phyloP scores from a whole-genome alignment of 164 flowering plant species.

The grape (Vitis vinifera) region DNA sequence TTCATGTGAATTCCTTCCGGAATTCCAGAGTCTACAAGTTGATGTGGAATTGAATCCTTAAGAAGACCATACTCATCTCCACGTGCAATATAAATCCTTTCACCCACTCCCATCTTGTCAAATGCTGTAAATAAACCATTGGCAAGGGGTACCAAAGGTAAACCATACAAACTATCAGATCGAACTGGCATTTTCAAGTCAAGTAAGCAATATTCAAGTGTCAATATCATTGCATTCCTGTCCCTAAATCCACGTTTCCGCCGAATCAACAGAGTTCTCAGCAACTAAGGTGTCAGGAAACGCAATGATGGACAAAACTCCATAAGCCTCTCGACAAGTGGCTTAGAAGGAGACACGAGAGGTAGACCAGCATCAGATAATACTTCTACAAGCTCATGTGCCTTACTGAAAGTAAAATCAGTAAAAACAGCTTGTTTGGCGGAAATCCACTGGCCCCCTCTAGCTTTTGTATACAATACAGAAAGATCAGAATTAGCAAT shows the following conservation, averaged over 20 bases:
- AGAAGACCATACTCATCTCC: constrained; percentile 82
- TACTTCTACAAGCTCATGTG: constrained; percentile 64
- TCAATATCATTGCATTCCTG: constrained; percentile 62
- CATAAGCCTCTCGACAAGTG: constrained; percentile 63
- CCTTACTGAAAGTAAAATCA: constrained; percentile 67
- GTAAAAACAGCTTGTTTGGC: constrained; percentile 89
- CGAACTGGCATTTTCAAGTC: constrained; percentile 49
- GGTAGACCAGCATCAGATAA: constrained; percentile 86
- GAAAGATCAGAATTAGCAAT: constrained; percentile 63
- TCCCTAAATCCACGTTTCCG: constrained; percentile 73
- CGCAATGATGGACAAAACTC: constrained; percentile 72
- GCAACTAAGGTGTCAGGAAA: constrained; percentile 72
- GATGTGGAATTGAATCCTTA: constrained; percentile 68
- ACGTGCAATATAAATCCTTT: constrained; percentile 66
- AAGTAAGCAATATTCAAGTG: constrained; percentile 85
- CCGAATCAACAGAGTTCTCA: constrained; percentile 71
- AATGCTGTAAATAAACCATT: constrained; percentile 71
- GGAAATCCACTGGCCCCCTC: constrained; percentile 96
- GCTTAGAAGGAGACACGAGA: constrained; percentile 53
- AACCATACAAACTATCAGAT: constrained; percentile 55
- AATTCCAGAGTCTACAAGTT: constrained; percentile 60
- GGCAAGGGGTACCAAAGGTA: constrained; percentile 87
- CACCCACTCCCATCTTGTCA: constrained; percentile 58
- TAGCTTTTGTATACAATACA: constrained; percentile 78
- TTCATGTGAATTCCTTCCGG: constrained; percentile 62